phyloP scores from a whole-genome alignment of 495 filamentous ascomycete species.

The Pyrenopolyporus hunteri region DNA sequence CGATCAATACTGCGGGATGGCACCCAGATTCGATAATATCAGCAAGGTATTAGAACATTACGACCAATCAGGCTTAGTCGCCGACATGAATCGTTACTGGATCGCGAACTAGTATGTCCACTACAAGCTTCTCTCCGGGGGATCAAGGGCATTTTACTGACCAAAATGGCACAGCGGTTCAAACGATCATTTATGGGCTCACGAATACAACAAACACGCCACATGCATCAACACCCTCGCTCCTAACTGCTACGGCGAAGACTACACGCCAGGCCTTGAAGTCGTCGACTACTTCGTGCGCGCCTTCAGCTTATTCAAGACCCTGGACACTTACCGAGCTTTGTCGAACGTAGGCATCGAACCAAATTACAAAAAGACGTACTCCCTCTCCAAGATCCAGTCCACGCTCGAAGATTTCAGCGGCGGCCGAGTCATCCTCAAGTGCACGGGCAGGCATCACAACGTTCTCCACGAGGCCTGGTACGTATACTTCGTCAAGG shows the following conservation, averaged over 20 bases:
- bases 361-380: slow-evolving; percentile 65
- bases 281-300: slow-evolving; percentile 68
- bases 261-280: slow-evolving; percentile 64
- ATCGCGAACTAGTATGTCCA: slow-evolving; percentile 54
- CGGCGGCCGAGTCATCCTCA: slow-evolving; percentile 70
- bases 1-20: slow-evolving; percentile 72
- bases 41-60: slow-evolving; percentile 66
- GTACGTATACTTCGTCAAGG: slow-evolving; percentile 84
- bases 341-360: slow-evolving; percentile 68
- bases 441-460: slow-evolving; percentile 60
- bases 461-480: slow-evolving; percentile 75
- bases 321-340: slow-evolving; percentile 59
- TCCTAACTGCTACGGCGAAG: slow-evolving; percentile 69
- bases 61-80: slow-evolving; percentile 65
- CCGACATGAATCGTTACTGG: slow-evolving; percentile 83
- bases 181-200: slow-evolving; percentile 76
- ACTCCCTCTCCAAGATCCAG: slow-evolving; percentile 67
- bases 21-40: slow-evolving; percentile 74
- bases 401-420: slow-evolving; percentile 66
- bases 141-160: slow-evolving; percentile 6
- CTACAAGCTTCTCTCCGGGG: background rate
- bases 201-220: slow-evolving; percentile 89
- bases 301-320: slow-evolving; percentile 66
- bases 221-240: slow-evolving; percentile 76
- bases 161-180: slow-evolving; percentile 49